Base-by-base conservation (phyloP, 2,329 filamentous ascomycete species). In the Chaetomium sp. region DNA sequence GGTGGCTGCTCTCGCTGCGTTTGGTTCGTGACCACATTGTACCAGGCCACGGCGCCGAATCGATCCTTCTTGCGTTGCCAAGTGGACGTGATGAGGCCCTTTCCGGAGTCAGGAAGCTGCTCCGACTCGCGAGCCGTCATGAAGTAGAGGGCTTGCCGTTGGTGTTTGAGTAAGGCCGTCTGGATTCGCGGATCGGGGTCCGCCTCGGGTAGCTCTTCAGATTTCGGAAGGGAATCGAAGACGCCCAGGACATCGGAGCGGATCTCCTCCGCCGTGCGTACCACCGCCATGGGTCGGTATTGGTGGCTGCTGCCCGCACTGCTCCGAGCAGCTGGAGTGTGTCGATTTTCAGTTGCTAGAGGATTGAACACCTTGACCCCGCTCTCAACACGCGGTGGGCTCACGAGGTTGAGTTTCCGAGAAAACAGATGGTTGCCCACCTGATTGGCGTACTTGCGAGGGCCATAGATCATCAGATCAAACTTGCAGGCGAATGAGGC, bases 141-240 rank as follows among this genome's bases (percentile, higher is more conserved):
- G 68, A 96, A 97, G 68, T 85, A 83, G 0, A 97, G 78, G 0
- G 88, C 92, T 71, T 96, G 91, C 69, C 89, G 94, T 69, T 97
- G 92, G 71, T 97, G 92, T 56, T 80, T 79, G 43, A 96, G 82
- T 14, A 97, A 74, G 34, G 82, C 77, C 0, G 86, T 91, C 54
- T 79, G 78, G 52, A 94, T 79, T 6, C 74, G 70, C 2, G 72
- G 61, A 52, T 82, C 77, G 0, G 89, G 80, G 4, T 92, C 84
- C 73, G 86, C 84, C 61, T 86, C 80, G 0, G 88, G 87, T 6
- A 97, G 74, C 57, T 89, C 83, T 54, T 95, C 87, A 8, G 80
- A 84, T 64, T 85, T 85, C 33, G 85, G 81, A 41, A 96, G 81
- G 6, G 86, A 87, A 72, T 96, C 91, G 65, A 99, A 96, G 67